Evolutionary conservation across 441 rosid genomes (phyloP).

Genomic region (Jatropha multifida): DNA sequence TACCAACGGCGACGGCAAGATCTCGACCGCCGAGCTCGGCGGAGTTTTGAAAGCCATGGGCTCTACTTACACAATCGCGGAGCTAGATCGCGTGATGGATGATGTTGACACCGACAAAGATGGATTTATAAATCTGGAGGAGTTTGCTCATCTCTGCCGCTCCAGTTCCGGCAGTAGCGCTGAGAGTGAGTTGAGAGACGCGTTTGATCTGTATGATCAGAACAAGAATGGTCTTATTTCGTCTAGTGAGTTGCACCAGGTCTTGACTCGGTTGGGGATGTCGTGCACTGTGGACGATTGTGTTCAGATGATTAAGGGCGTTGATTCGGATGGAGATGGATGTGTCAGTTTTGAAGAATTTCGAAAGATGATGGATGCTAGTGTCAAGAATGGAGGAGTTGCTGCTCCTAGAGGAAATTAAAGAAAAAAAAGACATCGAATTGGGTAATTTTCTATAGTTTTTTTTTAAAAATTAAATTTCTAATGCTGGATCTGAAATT

Average conservation of each 20-base stretch:
- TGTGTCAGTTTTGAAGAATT: conserved; percentile 57
- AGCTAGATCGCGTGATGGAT: conserved; percentile 39
- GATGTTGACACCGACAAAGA: conserved; percentile 55
- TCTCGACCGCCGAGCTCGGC: conserved; percentile 44
- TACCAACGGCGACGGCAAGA: conserved; percentile 56
- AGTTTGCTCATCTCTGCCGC: conserved; percentile 37
- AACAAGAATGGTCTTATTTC: conserved; percentile 58
- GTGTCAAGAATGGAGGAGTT: background rate
- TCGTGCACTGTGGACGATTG: conserved; percentile 48
- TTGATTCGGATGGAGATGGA: conserved; percentile 65
- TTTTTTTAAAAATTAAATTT: too few species aligned
- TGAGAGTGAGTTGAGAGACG: conserved; percentile 42
- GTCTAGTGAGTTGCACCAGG: conserved; percentile 51
- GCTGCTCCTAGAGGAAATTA: background rate
- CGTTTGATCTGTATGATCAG: conserved; percentile 61
- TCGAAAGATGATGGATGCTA: conserved; percentile 48
- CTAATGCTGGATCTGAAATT: background rate
- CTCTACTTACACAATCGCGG: conserved; percentile 39
- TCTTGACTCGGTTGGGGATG: conserved; percentile 53
- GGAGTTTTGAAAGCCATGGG: conserved; percentile 51
- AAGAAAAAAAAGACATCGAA: too few species aligned
- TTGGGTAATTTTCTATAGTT: too few species aligned
- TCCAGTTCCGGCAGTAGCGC: conserved; percentile 14
- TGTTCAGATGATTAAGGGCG: conserved; percentile 48
- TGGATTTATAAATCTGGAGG: conserved; percentile 49